Base-by-base conservation (phyloP, 257 asterid genomes). In the Ilex asprella region DNA sequence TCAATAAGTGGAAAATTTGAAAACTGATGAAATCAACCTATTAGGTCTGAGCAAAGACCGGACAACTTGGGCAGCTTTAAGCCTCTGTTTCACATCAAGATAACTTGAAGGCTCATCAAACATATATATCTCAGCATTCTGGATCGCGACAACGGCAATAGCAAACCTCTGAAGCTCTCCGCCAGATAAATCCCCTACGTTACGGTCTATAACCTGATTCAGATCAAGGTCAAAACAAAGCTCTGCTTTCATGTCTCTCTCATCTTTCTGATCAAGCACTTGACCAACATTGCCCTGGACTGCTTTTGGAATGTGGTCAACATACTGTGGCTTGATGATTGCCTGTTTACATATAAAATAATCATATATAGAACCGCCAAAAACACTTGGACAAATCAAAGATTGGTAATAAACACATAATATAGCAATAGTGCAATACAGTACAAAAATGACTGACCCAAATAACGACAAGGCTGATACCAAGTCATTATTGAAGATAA, bases 161-260 rank as follows among this genome's bases (percentile, higher is more conserved):
- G 99, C 99, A 85, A 86, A 92, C 68, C 99, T 79, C 81, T 92
- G 99, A 73, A 92, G 99, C 89, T 92, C 97, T 51, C 97, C 97
- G 70, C 99, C 99, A 71, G 99, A 92, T 70, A 92, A 79, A 78
- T 92, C 95, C 58, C 95, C 99, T 46, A 89, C 99, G 72, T 82
- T 86, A 56, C 97, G 99, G 66, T 89, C 99, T 95, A 89, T 69
- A 65, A 92, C 97, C 74, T 85, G 89, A 81, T 78, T 77, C 75
- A 92, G 80, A 83, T 92, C 97, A 61, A 92, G 99, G 75, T 92
- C 97, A 59, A 50, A 50, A 68, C 88, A 85, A 32, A 92, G 97
- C 46, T 68, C 71, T 58, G 68, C 75, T 82, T 92, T 89, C 76
- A 80, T 73, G 1, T 77, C 93, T 67, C 96, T 89, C 86, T 92